These are phyloP conservation scores for Fusarium piperis DNA, from an alignment of 2,329 filamentous ascomycete species.

Conservation along the genomic window DNA sequence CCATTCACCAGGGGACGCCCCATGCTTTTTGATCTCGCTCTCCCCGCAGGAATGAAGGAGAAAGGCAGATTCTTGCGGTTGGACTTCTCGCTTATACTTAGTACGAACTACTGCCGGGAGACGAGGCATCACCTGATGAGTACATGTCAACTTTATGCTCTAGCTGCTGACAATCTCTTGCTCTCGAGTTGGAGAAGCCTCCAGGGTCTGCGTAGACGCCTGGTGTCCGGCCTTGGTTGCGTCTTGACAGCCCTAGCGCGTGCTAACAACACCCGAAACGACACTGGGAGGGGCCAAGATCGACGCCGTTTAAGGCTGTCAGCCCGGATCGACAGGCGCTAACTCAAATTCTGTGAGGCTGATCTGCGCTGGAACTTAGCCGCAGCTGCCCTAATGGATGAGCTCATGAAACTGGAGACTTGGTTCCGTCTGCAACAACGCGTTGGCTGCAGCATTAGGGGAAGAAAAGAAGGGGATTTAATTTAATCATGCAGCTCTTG, in stretches of 20 bases:
- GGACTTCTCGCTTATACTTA: not conserved
- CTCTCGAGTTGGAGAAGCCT: not conserved
- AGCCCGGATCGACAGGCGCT: not conserved
- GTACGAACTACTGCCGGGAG: not conserved
- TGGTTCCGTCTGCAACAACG: not conserved
- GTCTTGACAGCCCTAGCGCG: not conserved
- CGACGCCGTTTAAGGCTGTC: not conserved
- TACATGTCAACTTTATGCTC: not conserved
- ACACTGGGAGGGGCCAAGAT: not conserved
- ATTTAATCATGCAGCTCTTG: not conserved
- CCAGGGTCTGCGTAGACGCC: not conserved
- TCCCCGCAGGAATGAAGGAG: not conserved
- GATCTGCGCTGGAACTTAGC: not conserved
- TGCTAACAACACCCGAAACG: not conserved
- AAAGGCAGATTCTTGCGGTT: not conserved
- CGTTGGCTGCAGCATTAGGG: not conserved
- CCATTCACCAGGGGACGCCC: not conserved
- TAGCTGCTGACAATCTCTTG: not conserved
- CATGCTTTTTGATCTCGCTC: not conserved
- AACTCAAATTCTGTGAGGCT: not conserved
- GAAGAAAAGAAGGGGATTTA: not conserved
- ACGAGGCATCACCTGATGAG: not conserved
- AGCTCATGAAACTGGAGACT: not conserved
- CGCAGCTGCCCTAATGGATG: not conserved
- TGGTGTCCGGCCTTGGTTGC: not conserved